These are phyloP conservation scores for Combretum micranthum DNA, from an alignment of 345 rosid species.

Conservation along the genomic window DNA sequence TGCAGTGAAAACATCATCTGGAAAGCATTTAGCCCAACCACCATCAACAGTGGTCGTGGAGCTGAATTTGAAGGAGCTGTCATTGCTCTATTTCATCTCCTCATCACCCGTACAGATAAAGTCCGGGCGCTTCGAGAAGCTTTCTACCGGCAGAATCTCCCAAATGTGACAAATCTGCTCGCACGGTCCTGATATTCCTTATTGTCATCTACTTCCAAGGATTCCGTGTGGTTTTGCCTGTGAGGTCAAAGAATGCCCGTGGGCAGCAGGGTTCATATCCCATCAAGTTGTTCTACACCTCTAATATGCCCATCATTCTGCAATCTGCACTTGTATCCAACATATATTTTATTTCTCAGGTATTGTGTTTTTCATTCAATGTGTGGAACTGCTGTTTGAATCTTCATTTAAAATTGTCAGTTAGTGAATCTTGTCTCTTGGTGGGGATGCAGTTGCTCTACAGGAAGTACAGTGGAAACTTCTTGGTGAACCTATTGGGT, in stretches of 20 bases:
- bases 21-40: slow-evolving; percentile 89
- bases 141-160: slow-evolving; percentile 83
- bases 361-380: slow-evolving; percentile 14
- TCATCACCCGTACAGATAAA: slow-evolving; percentile 70
- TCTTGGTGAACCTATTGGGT: slow-evolving; percentile 74
- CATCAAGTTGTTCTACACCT: slow-evolving; percentile 81
- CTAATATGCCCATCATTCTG: slow-evolving; percentile 87
- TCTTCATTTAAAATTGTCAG: background rate
- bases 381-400: background rate
- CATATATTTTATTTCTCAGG: slow-evolving; percentile 85
- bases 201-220: slow-evolving; percentile 94
- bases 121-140: slow-evolving; percentile 81
- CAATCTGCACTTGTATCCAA: slow-evolving; percentile 84
- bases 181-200: slow-evolving; percentile 77
- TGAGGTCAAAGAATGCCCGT: slow-evolving; percentile 88
- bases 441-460: slow-evolving; percentile 49
- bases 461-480: slow-evolving; percentile 74
- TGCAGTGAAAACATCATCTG: slow-evolving; percentile 79
- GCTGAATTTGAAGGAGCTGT: slow-evolving; percentile 96
- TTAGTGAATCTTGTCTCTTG: background rate
- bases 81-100: slow-evolving; percentile 72
- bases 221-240: slow-evolving; percentile 84
- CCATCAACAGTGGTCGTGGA: slow-evolving; percentile 82
- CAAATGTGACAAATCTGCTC: slow-evolving; percentile 78
- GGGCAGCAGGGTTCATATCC: slow-evolving; percentile 93